phyloP scores from a whole-genome alignment of 129 eudicot genomes.

The Artemisia argyi region DNA sequence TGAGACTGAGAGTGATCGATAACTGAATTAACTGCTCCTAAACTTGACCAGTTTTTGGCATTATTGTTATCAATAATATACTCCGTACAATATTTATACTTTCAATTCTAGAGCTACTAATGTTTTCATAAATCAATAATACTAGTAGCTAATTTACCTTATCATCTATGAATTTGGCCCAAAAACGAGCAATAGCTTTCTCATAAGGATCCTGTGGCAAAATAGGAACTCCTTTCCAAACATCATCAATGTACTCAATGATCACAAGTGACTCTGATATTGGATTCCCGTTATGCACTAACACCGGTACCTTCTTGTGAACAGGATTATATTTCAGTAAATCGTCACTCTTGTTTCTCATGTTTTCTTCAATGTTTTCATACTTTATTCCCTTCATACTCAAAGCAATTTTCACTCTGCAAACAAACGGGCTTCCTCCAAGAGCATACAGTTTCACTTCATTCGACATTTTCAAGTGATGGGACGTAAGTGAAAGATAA shows the following conservation, averaged over 20 bases:
- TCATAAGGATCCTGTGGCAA: constrained; percentile 32
- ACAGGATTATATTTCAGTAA: constrained; percentile 35
- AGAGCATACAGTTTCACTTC: constrained; percentile 26
- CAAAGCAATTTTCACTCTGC: constrained; percentile 37
- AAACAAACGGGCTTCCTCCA: constrained; percentile 20
- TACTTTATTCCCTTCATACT: constrained; percentile 33
- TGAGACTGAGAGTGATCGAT: too few species aligned
- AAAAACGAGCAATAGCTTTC: constrained; percentile 30
- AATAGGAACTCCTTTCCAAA: constrained; percentile 27
- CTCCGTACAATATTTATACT: too few species aligned
- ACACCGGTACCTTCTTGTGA: constrained; percentile 31
- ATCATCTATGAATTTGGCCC: constrained; percentile 32
- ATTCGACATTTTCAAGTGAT: constrained; percentile 13
- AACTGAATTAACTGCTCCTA: too few species aligned
- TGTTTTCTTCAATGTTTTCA: constrained; percentile 18
- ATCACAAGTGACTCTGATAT: constrained; percentile 36
- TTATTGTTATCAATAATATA: too few species aligned
- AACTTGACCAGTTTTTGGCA: too few species aligned
- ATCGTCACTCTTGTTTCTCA: constrained; percentile 25
- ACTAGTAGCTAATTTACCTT: constrained; percentile 26
- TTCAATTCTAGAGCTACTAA: neutral
- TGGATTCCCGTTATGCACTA: constrained; percentile 35
- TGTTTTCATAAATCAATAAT: neutral
- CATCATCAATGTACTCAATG: constrained; percentile 37
- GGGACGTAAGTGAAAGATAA: neutral